Conservation (phyloP, 148 eudicot species). For the Polygonum maritimum region DNA sequence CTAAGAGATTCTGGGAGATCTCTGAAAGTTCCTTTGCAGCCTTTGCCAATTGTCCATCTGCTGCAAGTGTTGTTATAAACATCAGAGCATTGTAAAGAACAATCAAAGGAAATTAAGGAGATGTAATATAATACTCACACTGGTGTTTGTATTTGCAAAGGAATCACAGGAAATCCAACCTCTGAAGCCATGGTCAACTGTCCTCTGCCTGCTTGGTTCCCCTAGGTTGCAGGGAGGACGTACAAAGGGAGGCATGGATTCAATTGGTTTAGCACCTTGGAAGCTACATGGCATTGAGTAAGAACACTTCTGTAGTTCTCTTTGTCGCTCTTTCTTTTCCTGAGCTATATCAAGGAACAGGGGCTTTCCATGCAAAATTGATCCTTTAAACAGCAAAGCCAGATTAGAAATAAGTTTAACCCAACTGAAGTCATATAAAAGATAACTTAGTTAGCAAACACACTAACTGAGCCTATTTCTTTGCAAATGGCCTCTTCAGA, state of each 20-base stretch:
- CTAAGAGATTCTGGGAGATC: not conserved
- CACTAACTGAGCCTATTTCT: not conserved
- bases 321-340: slow-evolving; percentile 1
- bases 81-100: not conserved
- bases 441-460: not conserved
- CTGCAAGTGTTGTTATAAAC: not conserved
- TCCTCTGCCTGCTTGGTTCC: not conserved
- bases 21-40: not conserved
- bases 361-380: slow-evolving; percentile 1
- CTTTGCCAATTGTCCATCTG: not conserved
- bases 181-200: not conserved
- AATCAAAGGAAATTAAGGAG: not conserved
- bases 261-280: not conserved
- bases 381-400: not conserved
- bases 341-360: not conserved
- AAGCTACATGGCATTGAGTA: not conserved
- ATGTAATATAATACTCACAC: not conserved
- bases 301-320: not conserved
- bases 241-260: not conserved
- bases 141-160: not conserved
- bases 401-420: not conserved
- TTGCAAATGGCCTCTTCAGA: not conserved
- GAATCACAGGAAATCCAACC: not conserved
- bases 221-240: not conserved
- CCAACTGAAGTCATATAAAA: not conserved